Evolutionary conservation across 23 red algal species (phyloP), one percentile per base, ranked within the genome.

Genomic region (Gracilaria caudata): DNA sequence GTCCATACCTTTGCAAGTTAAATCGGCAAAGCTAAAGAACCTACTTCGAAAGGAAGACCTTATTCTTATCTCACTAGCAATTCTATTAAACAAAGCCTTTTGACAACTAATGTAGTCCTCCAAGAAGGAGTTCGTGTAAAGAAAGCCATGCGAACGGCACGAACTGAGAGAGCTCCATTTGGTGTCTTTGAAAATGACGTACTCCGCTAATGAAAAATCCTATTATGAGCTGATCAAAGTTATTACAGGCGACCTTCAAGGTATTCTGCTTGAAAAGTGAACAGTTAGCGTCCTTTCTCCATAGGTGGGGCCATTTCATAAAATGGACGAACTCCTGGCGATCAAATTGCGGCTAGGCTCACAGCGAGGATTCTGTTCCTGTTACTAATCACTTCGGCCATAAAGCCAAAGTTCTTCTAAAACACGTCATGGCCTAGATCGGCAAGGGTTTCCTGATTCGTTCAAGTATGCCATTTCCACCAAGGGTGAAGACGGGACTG

Each of bases 51-150:
- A 57, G 8, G 25, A 66, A 66, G 29, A 66, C 61, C 35, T 53
- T 53, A 53, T 30, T 66, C 61, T 66, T 66, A 66, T 66, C 61
- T 66, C 32, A 33, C 61, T 66, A 66, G 29, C 30, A 66, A 35
- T 66, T 30, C 61, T 66, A 66, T 66, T 26, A 25, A 66, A 66
- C 61, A 66, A 36, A n/a, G 54, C 36, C 26, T 32, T 28, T 66
- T 66, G 61, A 36, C 13, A 19, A 16, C 61, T 66, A 66, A 64
- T 19, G 61, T 66, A 66, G 1, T 61, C 57, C 57, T 30, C 26
- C n/a, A 29, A 17, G 10, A 7, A 66, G n/a, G 11, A 36, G 17
- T 36, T 30, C 14, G 21, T 66, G 29, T 33, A 35, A 30, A 35
- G 61, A 16, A 66, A 35, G 8, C 29, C 29, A 17, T 2, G 29